Percentiles rank a stretch among this genome's conserved stretches.
Evolutionary conservation across 257 asterid species (phyloP).

Genomic region (Solanum tarijense): DNA sequence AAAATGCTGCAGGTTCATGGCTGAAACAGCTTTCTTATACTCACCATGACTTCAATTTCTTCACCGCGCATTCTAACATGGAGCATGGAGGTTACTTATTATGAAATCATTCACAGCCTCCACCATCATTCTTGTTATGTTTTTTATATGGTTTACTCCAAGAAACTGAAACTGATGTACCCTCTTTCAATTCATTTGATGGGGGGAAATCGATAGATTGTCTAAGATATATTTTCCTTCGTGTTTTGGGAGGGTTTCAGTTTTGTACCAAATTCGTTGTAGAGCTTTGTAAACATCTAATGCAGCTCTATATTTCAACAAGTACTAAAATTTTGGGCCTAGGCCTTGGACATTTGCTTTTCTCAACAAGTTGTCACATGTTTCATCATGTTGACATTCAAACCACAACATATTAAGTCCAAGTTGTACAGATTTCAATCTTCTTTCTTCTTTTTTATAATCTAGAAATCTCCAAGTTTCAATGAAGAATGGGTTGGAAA

Average conservation of each 20-base stretch:
- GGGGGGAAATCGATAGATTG: background rate
- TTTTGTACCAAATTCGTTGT: too few species aligned
- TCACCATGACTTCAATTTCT: slow-evolving; percentile 35
- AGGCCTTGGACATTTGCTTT: too few species aligned
- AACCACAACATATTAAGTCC: background rate
- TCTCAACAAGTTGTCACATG: background rate
- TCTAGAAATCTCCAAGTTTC: background rate
- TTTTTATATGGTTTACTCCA: background rate
- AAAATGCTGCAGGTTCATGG: slow-evolving; percentile 26
- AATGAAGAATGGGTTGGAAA: background rate
- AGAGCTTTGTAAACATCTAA: background rate
- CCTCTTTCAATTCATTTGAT: background rate
- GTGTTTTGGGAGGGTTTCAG: background rate
- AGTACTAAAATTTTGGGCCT: background rate
- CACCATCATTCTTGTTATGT: background rate
- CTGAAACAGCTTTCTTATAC: slow-evolving; percentile 18
- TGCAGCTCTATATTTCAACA: background rate
- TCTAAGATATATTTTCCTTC: background rate
- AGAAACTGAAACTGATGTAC: background rate
- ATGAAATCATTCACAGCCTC: background rate
- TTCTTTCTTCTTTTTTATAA: background rate
- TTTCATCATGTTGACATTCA: background rate
- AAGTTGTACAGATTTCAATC: background rate
- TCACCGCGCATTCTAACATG: background rate
- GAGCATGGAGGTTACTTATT: background rate